These are phyloP conservation scores for Saitozyma sp. DNA, from an alignment of 768 basidiomycete genomes.

Conservation along the genomic window DNA sequence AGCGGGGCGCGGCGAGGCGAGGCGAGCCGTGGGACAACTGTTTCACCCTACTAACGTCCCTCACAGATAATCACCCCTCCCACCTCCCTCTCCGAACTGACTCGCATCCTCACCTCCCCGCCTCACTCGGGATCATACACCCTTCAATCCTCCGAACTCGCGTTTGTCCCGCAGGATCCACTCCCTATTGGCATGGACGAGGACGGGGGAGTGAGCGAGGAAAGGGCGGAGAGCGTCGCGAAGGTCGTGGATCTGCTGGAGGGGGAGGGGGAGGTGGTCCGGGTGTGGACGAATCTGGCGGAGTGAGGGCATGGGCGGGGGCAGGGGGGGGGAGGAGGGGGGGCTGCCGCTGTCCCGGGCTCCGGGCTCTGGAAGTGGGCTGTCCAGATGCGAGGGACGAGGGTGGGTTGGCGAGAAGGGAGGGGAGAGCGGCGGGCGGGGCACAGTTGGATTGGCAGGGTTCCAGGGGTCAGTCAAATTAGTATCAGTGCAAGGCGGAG, in stretches of 20 bases:
- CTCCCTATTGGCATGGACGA: constrained; percentile 16
- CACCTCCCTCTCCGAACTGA: constrained; percentile 12
- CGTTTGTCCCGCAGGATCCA: constrained; percentile 26
- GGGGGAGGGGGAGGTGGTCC: constrained; percentile 44
- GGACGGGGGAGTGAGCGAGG: constrained; percentile 35
- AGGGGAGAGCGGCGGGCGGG: too few species aligned
- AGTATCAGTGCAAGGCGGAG: too few species aligned
- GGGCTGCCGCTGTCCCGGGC: too few species aligned
- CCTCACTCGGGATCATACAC: constrained; percentile 12
- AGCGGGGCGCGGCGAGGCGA: too few species aligned
- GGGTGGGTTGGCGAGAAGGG: too few species aligned
- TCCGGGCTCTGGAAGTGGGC: too few species aligned
- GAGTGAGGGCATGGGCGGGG: too few species aligned
- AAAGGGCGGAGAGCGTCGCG: constrained; percentile 32
- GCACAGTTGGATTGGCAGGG: too few species aligned
- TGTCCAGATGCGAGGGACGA: too few species aligned
- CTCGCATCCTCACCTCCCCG: constrained; percentile 7
- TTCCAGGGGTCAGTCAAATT: too few species aligned
- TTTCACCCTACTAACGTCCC: not conserved
- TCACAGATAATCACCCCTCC: constrained; percentile 33
- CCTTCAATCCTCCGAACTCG: constrained; percentile 39
- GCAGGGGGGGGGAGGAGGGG: too few species aligned
- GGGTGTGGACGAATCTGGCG: constrained; percentile 49
- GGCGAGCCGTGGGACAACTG: too few species aligned
- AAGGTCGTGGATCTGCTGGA: constrained; percentile 43